Conservation (phyloP, 2,329 filamentous ascomycete species). For the Diaporthe nobilis region DNA sequence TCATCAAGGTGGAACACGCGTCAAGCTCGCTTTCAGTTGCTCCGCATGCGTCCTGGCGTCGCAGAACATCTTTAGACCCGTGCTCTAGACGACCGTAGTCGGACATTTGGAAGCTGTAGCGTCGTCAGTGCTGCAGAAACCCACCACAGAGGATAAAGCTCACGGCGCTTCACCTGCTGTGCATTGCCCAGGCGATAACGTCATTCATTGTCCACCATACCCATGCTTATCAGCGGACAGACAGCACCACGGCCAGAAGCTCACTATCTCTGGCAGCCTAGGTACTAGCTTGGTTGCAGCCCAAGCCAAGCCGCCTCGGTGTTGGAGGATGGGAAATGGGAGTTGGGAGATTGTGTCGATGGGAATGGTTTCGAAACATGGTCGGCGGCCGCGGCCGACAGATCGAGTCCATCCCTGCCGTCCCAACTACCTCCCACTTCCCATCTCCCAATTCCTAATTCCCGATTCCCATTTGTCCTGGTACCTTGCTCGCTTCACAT, state of each 20-base stretch:
- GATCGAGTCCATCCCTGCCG: background rate
- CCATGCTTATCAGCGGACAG: background rate
- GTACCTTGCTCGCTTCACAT: background rate
- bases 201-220: conserved; percentile 12
- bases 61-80: conserved; percentile 4
- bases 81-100: conserved; percentile 2
- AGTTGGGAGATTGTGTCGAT: background rate
- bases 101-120: background rate
- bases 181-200: conserved; percentile 20
- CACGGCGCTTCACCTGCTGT: conserved; percentile 7
- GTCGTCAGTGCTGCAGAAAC: conserved; percentile 21
- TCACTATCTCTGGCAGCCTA: background rate
- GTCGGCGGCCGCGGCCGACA: conserved; percentile 24
- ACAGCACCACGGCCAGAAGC: conserved; percentile 9
- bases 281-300: background rate
- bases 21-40: background rate
- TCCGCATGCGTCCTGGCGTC: conserved; percentile 18
- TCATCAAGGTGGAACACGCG: background rate
- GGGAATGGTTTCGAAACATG: conserved; percentile 26
- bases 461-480: background rate
- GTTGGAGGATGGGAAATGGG: conserved; percentile 11
- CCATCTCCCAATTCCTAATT: background rate
- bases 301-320: background rate
- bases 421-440: background rate
- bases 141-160: conserved; percentile 1